phyloP scores from a whole-genome alignment of 2,329 filamentous ascomycete species.

The Phialemonium atrogriseum region DNA sequence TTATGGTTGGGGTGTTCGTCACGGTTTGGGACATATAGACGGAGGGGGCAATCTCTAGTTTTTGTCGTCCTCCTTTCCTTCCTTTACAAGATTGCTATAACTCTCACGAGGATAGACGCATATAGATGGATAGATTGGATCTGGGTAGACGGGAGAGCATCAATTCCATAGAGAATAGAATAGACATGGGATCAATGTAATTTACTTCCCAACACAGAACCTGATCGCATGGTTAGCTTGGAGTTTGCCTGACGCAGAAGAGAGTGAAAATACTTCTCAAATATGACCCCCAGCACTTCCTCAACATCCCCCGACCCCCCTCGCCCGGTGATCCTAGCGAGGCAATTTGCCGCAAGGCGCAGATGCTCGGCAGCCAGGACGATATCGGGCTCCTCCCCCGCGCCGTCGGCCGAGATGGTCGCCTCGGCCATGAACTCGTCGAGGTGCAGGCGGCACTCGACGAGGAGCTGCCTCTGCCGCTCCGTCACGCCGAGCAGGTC shows the following conservation, averaged over 20 bases:
- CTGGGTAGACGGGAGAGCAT: too few relatives aligned
- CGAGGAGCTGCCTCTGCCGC: slow-evolving; percentile 75
- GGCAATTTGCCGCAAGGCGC: slow-evolving; percentile 66
- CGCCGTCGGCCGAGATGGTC: slow-evolving; percentile 20
- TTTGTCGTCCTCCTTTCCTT: slow-evolving; percentile 4
- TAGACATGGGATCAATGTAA: background rate
- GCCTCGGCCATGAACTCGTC: slow-evolving; percentile 63
- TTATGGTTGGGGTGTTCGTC: too few relatives aligned
- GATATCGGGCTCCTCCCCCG: slow-evolving; percentile 58
- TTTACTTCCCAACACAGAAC: slow-evolving; percentile 39
- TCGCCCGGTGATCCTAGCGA: slow-evolving; percentile 82
- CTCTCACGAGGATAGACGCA: too few relatives aligned
- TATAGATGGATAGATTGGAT: too few relatives aligned
- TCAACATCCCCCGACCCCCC: slow-evolving; percentile 86
- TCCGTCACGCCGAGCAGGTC: slow-evolving; percentile 86
- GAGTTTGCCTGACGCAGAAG: background rate
- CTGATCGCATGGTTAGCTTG: slow-evolving; percentile 15
- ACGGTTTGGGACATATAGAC: too few relatives aligned
- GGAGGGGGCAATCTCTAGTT: too few relatives aligned
- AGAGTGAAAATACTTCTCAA: slow-evolving; percentile 70
- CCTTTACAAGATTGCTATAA: too few relatives aligned
- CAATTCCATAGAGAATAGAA: background rate
- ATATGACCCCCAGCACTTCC: slow-evolving; percentile 91
- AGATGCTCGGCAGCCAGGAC: slow-evolving; percentile 87
- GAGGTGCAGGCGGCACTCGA: slow-evolving; percentile 63